phyloP scores from a whole-genome alignment of 2,329 filamentous ascomycete genomes.

The Pezicula rhizophila region DNA sequence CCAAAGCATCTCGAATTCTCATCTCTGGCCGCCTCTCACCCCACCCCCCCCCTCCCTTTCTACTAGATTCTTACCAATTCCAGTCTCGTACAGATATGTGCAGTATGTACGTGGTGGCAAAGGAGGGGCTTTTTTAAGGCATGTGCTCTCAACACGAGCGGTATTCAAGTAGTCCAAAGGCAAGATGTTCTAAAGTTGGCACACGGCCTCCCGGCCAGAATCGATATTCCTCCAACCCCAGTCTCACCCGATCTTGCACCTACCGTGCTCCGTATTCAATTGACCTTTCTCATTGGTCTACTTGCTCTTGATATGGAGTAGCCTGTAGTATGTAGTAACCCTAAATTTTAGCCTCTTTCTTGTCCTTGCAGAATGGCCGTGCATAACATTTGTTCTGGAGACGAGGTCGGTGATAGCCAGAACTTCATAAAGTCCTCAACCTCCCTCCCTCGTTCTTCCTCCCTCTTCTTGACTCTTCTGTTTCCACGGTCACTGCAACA shows the following conservation, averaged over 20 bases:
- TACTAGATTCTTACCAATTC: neutral
- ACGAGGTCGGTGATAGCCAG: neutral
- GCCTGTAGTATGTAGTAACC: neutral
- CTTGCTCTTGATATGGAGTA: neutral
- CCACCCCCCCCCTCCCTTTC: no score
- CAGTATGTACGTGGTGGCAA: neutral
- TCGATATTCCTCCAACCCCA: neutral
- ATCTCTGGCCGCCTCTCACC: no score
- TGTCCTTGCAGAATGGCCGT: neutral
- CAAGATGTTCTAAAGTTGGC: slow-evolving; percentile 1
- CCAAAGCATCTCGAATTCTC: no score
- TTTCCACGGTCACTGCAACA: no score
- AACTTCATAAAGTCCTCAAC: neutral
- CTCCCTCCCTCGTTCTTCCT: slow-evolving; percentile 1
- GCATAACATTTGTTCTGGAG: neutral
- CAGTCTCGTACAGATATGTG: neutral
- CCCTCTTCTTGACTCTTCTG: neutral
- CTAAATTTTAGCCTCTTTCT: neutral
- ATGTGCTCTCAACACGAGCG: neutral
- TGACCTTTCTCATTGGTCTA: neutral
- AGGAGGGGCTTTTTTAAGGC: neutral
- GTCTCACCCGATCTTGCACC: neutral
- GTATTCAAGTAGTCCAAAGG: neutral
- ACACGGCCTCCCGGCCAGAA: neutral
- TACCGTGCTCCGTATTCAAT: neutral